Percentiles rank a stretch among this genome's conserved stretches.
Evolutionary conservation across 192 early-diverging fungal species (phyloP).

Genomic region (Helicostylum pulchrum): DNA sequence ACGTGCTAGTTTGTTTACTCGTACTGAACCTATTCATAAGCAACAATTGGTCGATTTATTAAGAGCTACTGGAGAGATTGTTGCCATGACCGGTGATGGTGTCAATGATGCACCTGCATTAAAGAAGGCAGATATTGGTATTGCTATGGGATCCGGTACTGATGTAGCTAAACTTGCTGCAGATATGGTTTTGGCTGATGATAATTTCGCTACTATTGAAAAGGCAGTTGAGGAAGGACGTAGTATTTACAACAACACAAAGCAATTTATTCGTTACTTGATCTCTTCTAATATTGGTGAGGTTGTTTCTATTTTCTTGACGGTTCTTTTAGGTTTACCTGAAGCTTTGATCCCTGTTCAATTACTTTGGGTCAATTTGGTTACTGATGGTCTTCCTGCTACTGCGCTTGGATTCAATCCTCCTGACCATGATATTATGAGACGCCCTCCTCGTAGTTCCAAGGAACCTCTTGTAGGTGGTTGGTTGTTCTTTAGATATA

Average conservation of each 20-base stretch:
- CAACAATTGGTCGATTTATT: constrained; percentile 89
- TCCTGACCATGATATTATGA: constrained; percentile 96
- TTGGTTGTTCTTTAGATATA: constrained; percentile 96
- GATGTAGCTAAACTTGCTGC: constrained; percentile 98
- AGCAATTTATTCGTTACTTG: constrained; percentile 98
- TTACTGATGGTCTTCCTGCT: constrained; percentile 96
- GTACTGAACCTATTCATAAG: constrained; percentile 96
- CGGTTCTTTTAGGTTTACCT: constrained; percentile 93
- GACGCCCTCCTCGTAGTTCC: constrained; percentile 76
- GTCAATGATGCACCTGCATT: constrained; percentile 98
- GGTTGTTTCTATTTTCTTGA: constrained; percentile 96
- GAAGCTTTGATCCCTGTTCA: constrained; percentile 98
- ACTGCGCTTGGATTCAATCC: constrained; percentile 98
- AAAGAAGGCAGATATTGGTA: constrained; percentile 97
- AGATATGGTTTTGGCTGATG: constrained; percentile 97
- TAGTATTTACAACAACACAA: constrained; percentile 98
- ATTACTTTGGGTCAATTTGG: constrained; percentile 97
- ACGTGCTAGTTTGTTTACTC: constrained; percentile 83
- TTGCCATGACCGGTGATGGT: constrained; percentile 98
- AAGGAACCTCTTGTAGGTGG: constrained; percentile 87
- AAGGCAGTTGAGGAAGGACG: constrained; percentile 97
- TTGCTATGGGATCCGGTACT: constrained; percentile 98
- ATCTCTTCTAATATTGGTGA: constrained; percentile 99
- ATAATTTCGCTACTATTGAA: constrained; percentile 99
- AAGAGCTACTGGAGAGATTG: constrained; percentile 76